These are phyloP conservation scores for Atkinsonella hypoxylon DNA, from an alignment of 2,329 filamentous ascomycete species.

Conservation along the genomic window DNA sequence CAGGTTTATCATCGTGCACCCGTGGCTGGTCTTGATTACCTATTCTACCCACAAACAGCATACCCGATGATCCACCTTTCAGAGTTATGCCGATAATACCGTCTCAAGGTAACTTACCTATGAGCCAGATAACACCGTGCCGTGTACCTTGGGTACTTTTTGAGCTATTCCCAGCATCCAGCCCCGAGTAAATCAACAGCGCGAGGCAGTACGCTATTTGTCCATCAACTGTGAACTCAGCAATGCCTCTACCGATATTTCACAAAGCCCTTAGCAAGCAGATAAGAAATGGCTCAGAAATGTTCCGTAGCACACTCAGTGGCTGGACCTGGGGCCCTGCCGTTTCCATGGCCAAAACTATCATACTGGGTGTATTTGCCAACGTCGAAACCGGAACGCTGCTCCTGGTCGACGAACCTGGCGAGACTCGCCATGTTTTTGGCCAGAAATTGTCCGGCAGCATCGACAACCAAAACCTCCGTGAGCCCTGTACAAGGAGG, in stretches of 20 bases:
- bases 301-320: constrained; percentile 30
- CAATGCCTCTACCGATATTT: neutral
- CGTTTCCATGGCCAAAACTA: constrained; percentile 32
- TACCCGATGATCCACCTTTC: neutral
- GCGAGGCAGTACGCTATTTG: neutral
- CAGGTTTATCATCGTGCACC: neutral
- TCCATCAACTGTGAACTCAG: neutral
- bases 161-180: neutral
- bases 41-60: neutral
- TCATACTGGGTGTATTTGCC: constrained; percentile 32
- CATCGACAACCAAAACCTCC: constrained; percentile 23
- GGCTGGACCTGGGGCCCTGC: constrained; percentile 35
- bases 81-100: neutral
- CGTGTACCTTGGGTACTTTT: neutral
- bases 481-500: constrained; percentile 21
- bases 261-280: constrained; percentile 3
- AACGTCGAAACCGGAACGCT: constrained; percentile 36
- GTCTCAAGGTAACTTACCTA: neutral
- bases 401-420: constrained; percentile 34
- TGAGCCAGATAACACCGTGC: neutral
- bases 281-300: constrained; percentile 16
- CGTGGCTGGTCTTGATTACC: constrained; percentile 1
- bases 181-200: neutral
- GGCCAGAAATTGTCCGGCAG: constrained; percentile 32
- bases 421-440: constrained; percentile 28